phyloP scores from a whole-genome alignment of 202 grass and related monocot species.

The Brachypodium distachyon region DNA sequence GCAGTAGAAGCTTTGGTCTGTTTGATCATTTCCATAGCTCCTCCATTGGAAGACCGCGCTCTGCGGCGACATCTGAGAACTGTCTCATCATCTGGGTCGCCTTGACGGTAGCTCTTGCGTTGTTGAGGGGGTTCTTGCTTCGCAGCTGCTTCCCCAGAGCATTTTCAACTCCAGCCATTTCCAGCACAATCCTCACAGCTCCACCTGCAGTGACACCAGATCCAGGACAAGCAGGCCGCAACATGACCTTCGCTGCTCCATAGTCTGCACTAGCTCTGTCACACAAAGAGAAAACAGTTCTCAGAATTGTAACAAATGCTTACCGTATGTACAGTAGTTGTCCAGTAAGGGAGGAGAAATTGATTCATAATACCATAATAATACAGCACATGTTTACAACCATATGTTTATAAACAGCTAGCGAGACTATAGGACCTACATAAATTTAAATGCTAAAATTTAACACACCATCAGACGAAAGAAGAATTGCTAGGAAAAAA shows the following conservation, averaged over 20 bases:
- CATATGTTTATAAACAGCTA: not conserved
- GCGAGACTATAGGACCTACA: not conserved
- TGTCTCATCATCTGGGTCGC: constrained; percentile 70
- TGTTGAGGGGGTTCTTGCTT: constrained; percentile 78
- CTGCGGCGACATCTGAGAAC: constrained; percentile 46
- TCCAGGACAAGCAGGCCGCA: constrained; percentile 86
- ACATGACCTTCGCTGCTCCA: constrained; percentile 84
- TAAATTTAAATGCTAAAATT: not conserved
- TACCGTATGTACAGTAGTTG: not conserved
- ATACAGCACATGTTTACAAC: not conserved
- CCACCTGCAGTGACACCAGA: constrained; percentile 76
- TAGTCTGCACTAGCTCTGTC: constrained; percentile 63
- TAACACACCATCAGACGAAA: not conserved
- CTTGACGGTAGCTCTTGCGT: constrained; percentile 70
- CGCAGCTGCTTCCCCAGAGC: constrained; percentile 84
- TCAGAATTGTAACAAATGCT: not conserved
- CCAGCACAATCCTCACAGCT: constrained; percentile 70
- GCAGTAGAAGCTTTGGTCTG: not conserved
- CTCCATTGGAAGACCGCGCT: constrained; percentile 74
- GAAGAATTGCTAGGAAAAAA: not conserved
- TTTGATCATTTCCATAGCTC: constrained; percentile 78
- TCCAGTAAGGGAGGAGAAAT: not conserved
- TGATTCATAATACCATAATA: not conserved
- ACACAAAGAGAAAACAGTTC: not conserved
- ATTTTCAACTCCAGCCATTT: constrained; percentile 87